Evolutionary conservation across 352 stramenopile genomes (phyloP), one percentile per base, ranked within the genome.

Genomic region (Elongisporangium undulatum): DNA sequence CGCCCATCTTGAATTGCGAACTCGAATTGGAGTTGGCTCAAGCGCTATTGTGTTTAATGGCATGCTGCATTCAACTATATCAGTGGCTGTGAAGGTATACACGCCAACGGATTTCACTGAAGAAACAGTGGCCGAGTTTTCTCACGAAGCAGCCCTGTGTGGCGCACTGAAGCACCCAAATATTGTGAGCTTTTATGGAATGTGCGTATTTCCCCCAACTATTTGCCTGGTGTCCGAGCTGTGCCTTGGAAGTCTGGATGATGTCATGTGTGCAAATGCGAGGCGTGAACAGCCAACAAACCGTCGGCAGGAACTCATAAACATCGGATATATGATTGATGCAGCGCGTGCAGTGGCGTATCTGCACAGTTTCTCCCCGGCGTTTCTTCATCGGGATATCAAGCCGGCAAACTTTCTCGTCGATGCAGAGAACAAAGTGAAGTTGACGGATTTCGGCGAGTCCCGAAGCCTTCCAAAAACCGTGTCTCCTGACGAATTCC

Each of bases 391-490:
- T 20, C 79, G 80, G 13, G 79, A 90, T 23, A 75, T 90, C 20
- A 89, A 89, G 24, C 77, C 81, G 3, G 62, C 66, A 6, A 90
- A 90, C 54, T 90, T 89, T 49, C 72, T 90, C 10, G 62, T 90
- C 0, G 80, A 88, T 55, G 58, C 53, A 0, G 59, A 77, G 8
- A 71, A 69, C 56, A 82, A 72, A 23, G 66, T 87, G 61, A 90
- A 89, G 45, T 69, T 90, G 53, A 85, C 80, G 2, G 80, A 90
- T 50, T 90, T 90, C 58, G 79, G 80, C 7, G 79, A 89, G 21
- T 87, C 79, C 0, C 65, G 79, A n/a, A 74, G 68, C n/a, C 41
- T 85, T 23, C 72, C 77, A 22, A 45, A 45, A 17, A 45, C 34
- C 13, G 34, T 45, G 34, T 45, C 34, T 17, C 6, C 34, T 45